phyloP scores from a whole-genome alignment of 2,329 filamentous ascomycete genomes.

The Dothistroma septosporum region DNA sequence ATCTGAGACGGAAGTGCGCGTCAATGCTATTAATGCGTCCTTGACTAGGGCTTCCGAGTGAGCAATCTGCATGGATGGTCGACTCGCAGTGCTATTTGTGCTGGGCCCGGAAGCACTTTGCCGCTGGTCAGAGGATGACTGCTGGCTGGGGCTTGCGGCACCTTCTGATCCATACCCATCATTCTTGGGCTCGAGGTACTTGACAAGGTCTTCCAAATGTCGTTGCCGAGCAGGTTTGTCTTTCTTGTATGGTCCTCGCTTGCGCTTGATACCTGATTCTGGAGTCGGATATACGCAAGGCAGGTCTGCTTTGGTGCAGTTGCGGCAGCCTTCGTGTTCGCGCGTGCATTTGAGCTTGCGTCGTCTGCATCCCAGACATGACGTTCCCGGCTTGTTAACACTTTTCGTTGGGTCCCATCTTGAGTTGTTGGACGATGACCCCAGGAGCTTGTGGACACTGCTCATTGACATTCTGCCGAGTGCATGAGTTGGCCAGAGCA shows the following conservation, averaged over 20 bases:
- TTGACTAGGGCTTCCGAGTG: conserved; percentile 25
- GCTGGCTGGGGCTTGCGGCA: conserved; percentile 11
- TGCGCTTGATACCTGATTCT: conserved; percentile 27
- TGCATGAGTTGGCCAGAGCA: background rate
- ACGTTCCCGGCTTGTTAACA: conserved; percentile 27
- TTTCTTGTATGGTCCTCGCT: conserved; percentile 32
- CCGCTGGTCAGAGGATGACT: conserved; percentile 8
- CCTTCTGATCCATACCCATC: conserved; percentile 1
- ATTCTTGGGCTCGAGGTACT: conserved; percentile 26
- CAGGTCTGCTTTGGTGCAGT: conserved; percentile 27
- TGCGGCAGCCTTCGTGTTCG: conserved; percentile 26
- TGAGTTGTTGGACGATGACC: background rate
- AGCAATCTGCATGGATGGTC: conserved; percentile 6
- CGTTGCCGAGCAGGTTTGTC: conserved; percentile 27
- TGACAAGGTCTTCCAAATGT: conserved; percentile 30
- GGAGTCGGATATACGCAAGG: conserved; percentile 29
- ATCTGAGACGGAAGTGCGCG: conserved; percentile 21
- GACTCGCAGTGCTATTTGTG: background rate
- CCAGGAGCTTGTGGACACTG: background rate
- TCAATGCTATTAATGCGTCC: conserved; percentile 29
- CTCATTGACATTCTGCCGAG: background rate
- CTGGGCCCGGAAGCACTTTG: background rate
- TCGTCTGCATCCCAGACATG: conserved; percentile 28
- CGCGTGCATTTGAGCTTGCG: conserved; percentile 30
- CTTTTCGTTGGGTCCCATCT: background rate